Percentiles rank a stretch among this genome's conserved stretches.
These are phyloP conservation scores for Thraustochytrium striatum DNA, from an alignment of 352 stramenopile species.

Conservation along the genomic window DNA sequence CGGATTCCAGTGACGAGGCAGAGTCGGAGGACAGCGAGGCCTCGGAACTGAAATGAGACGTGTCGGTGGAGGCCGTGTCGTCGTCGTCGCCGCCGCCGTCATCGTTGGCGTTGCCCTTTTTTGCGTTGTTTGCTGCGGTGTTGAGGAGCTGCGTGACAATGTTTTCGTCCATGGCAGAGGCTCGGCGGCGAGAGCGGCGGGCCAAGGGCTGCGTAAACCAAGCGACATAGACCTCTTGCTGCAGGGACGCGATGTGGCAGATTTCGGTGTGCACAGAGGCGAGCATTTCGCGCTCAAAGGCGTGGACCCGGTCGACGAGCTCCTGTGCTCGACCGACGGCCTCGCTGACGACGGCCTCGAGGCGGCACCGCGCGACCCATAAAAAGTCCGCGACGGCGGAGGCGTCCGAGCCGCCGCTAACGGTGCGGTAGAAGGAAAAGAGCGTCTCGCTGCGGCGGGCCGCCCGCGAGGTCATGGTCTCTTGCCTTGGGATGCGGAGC, in stretches of 20 bases:
- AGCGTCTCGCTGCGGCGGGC: background rate
- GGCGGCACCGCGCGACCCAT: conserved; percentile 12
- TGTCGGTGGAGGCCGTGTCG: too few species aligned
- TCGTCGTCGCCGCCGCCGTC: too few species aligned
- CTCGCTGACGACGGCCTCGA: conserved; percentile 40
- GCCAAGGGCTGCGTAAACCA: conserved; percentile 36
- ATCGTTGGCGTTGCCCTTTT: too few species aligned
- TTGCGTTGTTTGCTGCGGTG: too few species aligned
- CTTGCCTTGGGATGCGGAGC: conserved; percentile 7
- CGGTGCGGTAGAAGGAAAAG: conserved; percentile 21
- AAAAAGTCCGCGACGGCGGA: conserved; percentile 28
- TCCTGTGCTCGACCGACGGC: background rate
- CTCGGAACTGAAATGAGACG: too few species aligned
- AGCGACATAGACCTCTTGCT: conserved; percentile 1
- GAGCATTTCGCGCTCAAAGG: conserved; percentile 7
- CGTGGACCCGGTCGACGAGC: background rate
- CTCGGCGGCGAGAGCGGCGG: background rate
- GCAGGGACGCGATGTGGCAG: background rate
- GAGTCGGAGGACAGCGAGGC: too few species aligned
- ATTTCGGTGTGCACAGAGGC: background rate
- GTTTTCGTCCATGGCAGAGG: too few species aligned
- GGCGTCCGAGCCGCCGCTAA: background rate
- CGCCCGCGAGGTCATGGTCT: background rate
- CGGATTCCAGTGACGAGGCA: too few species aligned
- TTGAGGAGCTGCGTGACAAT: too few species aligned